phyloP scores from a whole-genome alignment of 1,139 yeast genomes.

The Kodamaea anthophila region DNA sequence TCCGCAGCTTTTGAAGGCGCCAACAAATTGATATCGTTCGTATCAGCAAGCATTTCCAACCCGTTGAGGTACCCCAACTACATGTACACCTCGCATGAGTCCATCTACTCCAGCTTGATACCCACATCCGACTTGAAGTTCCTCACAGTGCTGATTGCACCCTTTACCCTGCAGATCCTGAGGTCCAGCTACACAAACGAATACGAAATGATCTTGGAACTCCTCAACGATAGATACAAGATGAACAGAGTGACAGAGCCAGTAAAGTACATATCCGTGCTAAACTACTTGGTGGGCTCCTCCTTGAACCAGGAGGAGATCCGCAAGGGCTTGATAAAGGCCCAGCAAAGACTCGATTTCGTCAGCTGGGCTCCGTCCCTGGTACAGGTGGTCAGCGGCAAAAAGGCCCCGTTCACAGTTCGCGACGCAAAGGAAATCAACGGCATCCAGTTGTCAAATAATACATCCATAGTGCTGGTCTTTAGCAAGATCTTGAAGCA shows the following conservation, averaged over 20 bases:
- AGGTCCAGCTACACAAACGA: slow-evolving; percentile 64
- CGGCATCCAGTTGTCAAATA: slow-evolving; percentile 76
- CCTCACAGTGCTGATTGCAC: slow-evolving; percentile 80
- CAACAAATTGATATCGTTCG: slow-evolving; percentile 80
- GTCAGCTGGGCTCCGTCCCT: slow-evolving; percentile 86
- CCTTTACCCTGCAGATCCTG: slow-evolving; percentile 50
- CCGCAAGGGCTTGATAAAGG: slow-evolving; percentile 70
- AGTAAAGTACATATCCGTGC: slow-evolving; percentile 56
- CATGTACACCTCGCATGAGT: slow-evolving; percentile 80
- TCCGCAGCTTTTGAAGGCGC: slow-evolving; percentile 61
- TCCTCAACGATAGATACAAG: slow-evolving; percentile 72
- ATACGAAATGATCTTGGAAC: slow-evolving; percentile 77
- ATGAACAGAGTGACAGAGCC: slow-evolving; percentile 54
- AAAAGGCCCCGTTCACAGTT: slow-evolving; percentile 53
- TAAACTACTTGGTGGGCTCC: slow-evolving; percentile 70
- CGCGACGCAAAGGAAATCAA: slow-evolving; percentile 12
- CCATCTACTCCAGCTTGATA: slow-evolving; percentile 73
- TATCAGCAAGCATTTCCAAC: slow-evolving; percentile 78
- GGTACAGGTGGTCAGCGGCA: slow-evolving; percentile 72
- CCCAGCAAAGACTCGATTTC: slow-evolving; percentile 72
- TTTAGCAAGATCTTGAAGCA: slow-evolving; percentile 66
- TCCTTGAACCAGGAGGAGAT: slow-evolving; percentile 65
- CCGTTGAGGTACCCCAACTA: slow-evolving; percentile 89
- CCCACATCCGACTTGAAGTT: slow-evolving; percentile 92
- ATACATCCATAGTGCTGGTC: slow-evolving; percentile 63